Evolutionary conservation across 164 flowering plant genomes (phyloP).

Genomic region (Paratinospora sagittata): DNA sequence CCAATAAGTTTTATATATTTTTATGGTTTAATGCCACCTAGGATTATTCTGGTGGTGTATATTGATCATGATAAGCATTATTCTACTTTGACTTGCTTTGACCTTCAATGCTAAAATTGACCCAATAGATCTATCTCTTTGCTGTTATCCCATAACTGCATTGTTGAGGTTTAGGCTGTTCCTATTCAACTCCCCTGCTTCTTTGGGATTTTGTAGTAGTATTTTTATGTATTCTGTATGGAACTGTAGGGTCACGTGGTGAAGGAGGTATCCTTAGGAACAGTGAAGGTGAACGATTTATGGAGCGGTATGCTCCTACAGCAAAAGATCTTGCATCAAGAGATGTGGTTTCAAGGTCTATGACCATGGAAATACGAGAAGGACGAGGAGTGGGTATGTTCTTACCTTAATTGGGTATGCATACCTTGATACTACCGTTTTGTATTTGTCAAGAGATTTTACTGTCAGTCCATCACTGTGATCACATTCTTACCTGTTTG

Average conservation of each 20-base stretch:
- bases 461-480: conserved; percentile 99
- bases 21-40: too few relatives aligned
- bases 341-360: conserved; percentile 98
- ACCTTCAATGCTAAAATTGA: too few relatives aligned
- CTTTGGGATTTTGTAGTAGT: background rate
- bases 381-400: too few relatives aligned
- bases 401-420: too few relatives aligned
- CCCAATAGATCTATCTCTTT: too few relatives aligned
- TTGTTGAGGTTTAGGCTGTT: background rate
- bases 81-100: too few relatives aligned
- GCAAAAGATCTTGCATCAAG: conserved; percentile 99
- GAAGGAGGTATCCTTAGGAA: conserved; percentile 36
- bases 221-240: conserved; percentile 4
- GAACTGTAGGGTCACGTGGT: conserved; percentile 82
- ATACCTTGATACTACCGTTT: too few relatives aligned
- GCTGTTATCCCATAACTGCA: too few relatives aligned
- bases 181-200: background rate
- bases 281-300: conserved; percentile 99
- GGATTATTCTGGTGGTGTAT: too few relatives aligned
- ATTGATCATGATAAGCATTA: too few relatives aligned
- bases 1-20: too few relatives aligned
- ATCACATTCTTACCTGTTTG: conserved; percentile 38
- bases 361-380: conserved; percentile 86
- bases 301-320: conserved; percentile 99
- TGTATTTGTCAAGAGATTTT: conserved; percentile 71